Conservation (phyloP, 179 eudicot species). For the Carnegiea gigantea region DNA sequence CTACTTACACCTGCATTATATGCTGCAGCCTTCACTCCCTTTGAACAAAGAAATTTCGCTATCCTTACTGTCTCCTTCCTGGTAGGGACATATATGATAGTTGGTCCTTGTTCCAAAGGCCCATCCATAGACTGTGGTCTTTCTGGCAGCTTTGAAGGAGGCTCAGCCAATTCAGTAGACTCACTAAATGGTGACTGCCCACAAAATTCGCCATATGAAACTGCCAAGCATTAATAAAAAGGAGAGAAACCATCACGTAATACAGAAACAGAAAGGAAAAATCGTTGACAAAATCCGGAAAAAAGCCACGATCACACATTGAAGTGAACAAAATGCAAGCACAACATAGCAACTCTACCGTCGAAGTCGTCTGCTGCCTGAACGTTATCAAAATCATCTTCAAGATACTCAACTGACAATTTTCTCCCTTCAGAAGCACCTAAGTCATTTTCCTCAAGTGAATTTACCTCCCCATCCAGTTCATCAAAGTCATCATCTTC, state of each 20-base stretch:
- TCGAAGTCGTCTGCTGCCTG: slow-evolving; percentile 74
- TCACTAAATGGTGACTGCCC: slow-evolving; percentile 39
- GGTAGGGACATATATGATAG: slow-evolving; percentile 84
- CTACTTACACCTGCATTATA: slow-evolving; percentile 76
- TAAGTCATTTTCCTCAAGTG: slow-evolving; percentile 21
- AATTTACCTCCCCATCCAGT: slow-evolving; percentile 37
- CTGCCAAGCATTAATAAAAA: slow-evolving; percentile 41
- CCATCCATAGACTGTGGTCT: slow-evolving; percentile 26
- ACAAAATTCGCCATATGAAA: slow-evolving; percentile 77
- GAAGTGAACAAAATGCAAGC: not conserved
- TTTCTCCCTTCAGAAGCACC: slow-evolving; percentile 41
- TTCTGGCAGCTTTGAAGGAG: slow-evolving; percentile 29
- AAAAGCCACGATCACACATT: not conserved
- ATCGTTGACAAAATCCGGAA: not conserved
- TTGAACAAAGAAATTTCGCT: slow-evolving; percentile 55
- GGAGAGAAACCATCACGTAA: not conserved
- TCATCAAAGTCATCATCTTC: slow-evolving; percentile 36
- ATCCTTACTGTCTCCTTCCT: slow-evolving; percentile 69
- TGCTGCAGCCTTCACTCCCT: slow-evolving; percentile 86
- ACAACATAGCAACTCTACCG: slow-evolving; percentile 43
- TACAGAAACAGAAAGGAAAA: not conserved
- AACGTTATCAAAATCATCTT: slow-evolving; percentile 77
- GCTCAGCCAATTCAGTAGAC: slow-evolving; percentile 27
- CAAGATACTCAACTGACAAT: slow-evolving; percentile 77
- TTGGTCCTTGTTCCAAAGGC: slow-evolving; percentile 57